These are phyloP conservation scores for Rhizopus arrhizus DNA, from an alignment of 371 early-diverging fungal genomes.

Conservation along the genomic window DNA sequence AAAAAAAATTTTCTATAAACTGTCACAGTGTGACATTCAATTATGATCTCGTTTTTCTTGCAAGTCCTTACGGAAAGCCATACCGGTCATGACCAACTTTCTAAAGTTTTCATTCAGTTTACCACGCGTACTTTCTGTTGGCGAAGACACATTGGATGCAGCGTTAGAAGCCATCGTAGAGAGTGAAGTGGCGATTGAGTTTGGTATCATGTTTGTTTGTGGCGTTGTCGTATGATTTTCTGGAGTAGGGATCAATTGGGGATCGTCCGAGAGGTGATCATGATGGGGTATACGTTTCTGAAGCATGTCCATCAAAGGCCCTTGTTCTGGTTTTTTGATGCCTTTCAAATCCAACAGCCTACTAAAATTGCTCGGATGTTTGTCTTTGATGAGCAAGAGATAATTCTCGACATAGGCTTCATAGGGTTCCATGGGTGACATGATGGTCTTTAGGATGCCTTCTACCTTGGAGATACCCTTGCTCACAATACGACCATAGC, in stretches of 20 bases:
- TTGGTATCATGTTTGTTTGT: slow-evolving; percentile 23
- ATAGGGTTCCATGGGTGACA: slow-evolving; percentile 83
- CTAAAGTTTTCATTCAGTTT: slow-evolving; percentile 55
- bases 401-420: slow-evolving; percentile 87
- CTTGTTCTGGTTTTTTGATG: slow-evolving; percentile 60
- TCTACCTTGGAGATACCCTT: slow-evolving; percentile 81
- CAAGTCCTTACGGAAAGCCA: slow-evolving; percentile 55
- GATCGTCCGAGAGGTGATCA: slow-evolving; percentile 37
- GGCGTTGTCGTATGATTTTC: not conserved
- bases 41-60: slow-evolving; percentile 42
- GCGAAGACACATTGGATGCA: slow-evolving; percentile 32
- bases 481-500: slow-evolving; percentile 80
- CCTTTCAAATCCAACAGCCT: slow-evolving; percentile 86
- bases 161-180: slow-evolving; percentile 47
- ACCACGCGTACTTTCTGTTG: slow-evolving; percentile 32
- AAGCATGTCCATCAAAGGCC: slow-evolving; percentile 56
- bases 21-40: slow-evolving; percentile 1
- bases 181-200: slow-evolving; percentile 43
- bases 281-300: slow-evolving; percentile 39
- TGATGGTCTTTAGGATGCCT: slow-evolving; percentile 84
- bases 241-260: slow-evolving; percentile 34
- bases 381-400: slow-evolving; percentile 79
- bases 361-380: slow-evolving; percentile 66
- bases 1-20: not conserved
- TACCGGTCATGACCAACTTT: slow-evolving; percentile 56